phyloP scores from a whole-genome alignment of 106 monocot species.

The Dioscorea zingiberensis region DNA sequence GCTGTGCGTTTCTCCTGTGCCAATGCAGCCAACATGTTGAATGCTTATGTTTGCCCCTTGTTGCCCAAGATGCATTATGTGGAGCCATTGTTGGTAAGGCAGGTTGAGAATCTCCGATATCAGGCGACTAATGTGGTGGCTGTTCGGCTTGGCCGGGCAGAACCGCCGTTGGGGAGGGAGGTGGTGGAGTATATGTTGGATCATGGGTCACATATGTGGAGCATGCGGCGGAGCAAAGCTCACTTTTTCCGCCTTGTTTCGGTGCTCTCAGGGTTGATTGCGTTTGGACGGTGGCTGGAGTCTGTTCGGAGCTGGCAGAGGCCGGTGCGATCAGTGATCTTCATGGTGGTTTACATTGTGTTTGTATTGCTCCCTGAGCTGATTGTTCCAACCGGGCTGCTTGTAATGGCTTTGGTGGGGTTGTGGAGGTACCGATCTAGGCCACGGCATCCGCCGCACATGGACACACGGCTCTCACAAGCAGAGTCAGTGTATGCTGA shows the following conservation, averaged over 20 bases:
- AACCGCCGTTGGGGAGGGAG: slow-evolving; percentile 69
- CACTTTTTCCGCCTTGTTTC: slow-evolving; percentile 78
- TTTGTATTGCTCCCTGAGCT: slow-evolving; percentile 50
- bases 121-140: slow-evolving; percentile 70
- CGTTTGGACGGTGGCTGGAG: slow-evolving; percentile 38
- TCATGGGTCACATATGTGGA: slow-evolving; percentile 62
- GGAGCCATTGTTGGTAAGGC: slow-evolving; percentile 42
- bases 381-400: slow-evolving; percentile 34
- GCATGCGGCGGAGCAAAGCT: slow-evolving; percentile 87
- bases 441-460: slow-evolving; percentile 60
- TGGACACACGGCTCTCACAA: slow-evolving; percentile 63
- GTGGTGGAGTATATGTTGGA: slow-evolving; percentile 89
- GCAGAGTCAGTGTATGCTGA: slow-evolving; percentile 54
- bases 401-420: slow-evolving; percentile 29
- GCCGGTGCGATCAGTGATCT: slow-evolving; percentile 33
- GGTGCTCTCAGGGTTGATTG: slow-evolving; percentile 38
- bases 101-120: slow-evolving; percentile 60
- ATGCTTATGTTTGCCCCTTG: slow-evolving; percentile 47
- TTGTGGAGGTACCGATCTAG: slow-evolving; percentile 55
- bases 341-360: slow-evolving; percentile 14
- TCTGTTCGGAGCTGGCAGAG: slow-evolving; percentile 47
- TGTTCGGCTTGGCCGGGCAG: slow-evolving; percentile 44
- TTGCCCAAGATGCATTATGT: slow-evolving; percentile 85
- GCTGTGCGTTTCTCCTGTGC: slow-evolving; percentile 69
- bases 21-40: slow-evolving; percentile 47